Percentiles rank a stretch among this genome's conserved stretches.
Conservation (phyloP, 495 filamentous ascomycete species). For the Penicillium chermesinum region DNA sequence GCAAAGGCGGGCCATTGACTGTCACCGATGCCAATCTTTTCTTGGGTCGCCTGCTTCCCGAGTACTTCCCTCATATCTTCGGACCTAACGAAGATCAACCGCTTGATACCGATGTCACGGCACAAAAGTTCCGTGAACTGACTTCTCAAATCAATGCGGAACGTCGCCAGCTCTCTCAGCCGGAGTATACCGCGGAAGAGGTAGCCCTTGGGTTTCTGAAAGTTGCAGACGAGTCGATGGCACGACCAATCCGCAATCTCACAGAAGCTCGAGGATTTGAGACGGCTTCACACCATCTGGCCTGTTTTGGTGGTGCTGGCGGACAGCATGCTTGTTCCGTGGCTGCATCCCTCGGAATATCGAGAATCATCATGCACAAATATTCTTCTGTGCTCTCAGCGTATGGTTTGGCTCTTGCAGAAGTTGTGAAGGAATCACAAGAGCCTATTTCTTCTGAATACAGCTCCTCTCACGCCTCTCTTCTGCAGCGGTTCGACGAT, state of each 20-base stretch:
- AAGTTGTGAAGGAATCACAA: slow-evolving; percentile 49
- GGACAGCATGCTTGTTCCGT: slow-evolving; percentile 52
- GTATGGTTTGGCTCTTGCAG: slow-evolving; percentile 50
- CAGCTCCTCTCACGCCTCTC: slow-evolving; percentile 25
- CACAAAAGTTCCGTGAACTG: slow-evolving; percentile 70
- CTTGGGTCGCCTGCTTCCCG: slow-evolving; percentile 79
- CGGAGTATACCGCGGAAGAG: slow-evolving; percentile 77
- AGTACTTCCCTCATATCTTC: slow-evolving; percentile 98
- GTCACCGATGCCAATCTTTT: slow-evolving; percentile 94
- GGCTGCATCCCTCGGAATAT: slow-evolving; percentile 46
- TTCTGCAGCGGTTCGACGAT: slow-evolving; percentile 30
- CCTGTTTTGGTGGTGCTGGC: slow-evolving; percentile 51
- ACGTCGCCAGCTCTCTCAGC: slow-evolving; percentile 44
- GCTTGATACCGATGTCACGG: slow-evolving; percentile 71
- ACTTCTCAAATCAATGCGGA: slow-evolving; percentile 73
- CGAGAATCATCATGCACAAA: slow-evolving; percentile 50
- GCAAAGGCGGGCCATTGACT: slow-evolving; percentile 87
- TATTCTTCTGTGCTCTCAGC: slow-evolving; percentile 50
- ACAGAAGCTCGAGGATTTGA: slow-evolving; percentile 50
- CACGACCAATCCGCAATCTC: slow-evolving; percentile 49
- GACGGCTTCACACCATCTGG: slow-evolving; percentile 47
- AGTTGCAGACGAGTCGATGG: slow-evolving; percentile 53
- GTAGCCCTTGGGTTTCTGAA: slow-evolving; percentile 63
- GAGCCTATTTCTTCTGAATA: slow-evolving; percentile 42
- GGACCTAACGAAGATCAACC: slow-evolving; percentile 86